A percentile compares a stretch with the other conserved stretches of the same genome.
Evolutionary conservation across 2,329 filamentous ascomycete genomes (phyloP).

Genomic region (Exophiala spinifera): DNA sequence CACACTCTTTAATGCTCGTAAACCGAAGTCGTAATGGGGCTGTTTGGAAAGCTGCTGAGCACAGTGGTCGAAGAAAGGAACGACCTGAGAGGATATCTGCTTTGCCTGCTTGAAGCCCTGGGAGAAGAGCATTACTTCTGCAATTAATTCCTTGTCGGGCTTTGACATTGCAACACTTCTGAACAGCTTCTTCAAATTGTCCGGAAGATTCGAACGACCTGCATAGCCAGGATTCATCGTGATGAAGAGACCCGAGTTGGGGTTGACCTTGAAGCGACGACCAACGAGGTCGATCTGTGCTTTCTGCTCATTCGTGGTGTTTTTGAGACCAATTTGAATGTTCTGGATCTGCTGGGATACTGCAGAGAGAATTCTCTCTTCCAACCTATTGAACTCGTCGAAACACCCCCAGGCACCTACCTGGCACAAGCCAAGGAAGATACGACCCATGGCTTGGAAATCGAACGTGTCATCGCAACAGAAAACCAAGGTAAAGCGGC

Average conservation of each 20-base stretch:
- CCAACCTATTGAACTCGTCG: conserved; percentile 98
- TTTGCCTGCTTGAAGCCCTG: conserved; percentile 98
- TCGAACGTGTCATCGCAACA: conserved; percentile 99
- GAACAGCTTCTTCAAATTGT: conserved; percentile 99
- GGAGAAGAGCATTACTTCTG: conserved; percentile 99
- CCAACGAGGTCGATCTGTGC: conserved; percentile 92
- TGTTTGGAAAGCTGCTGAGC: conserved; percentile 81
- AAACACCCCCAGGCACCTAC: conserved; percentile 99
- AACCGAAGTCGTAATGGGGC: conserved; percentile 97
- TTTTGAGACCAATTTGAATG: conserved; percentile 92
- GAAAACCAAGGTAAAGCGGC: conserved; percentile 96
- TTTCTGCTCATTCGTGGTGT: conserved; percentile 74
- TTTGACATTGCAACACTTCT: conserved; percentile 99
- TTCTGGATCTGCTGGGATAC: conserved; percentile 99
- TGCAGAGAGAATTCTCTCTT: conserved; percentile 94
- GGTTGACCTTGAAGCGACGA: conserved; percentile 82
- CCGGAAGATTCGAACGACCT: conserved; percentile 92
- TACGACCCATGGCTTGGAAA: conserved; percentile 99
- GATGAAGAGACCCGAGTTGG: conserved; percentile 97
- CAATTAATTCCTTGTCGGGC: conserved; percentile 98
- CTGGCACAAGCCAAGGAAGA: conserved; percentile 98
- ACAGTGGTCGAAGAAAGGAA: conserved; percentile 97
- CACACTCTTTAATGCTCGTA: conserved; percentile 97
- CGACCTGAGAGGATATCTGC: conserved; percentile 86
- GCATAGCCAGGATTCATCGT: conserved; percentile 99